These are phyloP conservation scores for Cordyceps sp. DNA, from an alignment of 2,329 filamentous ascomycete genomes.

Conservation along the genomic window DNA sequence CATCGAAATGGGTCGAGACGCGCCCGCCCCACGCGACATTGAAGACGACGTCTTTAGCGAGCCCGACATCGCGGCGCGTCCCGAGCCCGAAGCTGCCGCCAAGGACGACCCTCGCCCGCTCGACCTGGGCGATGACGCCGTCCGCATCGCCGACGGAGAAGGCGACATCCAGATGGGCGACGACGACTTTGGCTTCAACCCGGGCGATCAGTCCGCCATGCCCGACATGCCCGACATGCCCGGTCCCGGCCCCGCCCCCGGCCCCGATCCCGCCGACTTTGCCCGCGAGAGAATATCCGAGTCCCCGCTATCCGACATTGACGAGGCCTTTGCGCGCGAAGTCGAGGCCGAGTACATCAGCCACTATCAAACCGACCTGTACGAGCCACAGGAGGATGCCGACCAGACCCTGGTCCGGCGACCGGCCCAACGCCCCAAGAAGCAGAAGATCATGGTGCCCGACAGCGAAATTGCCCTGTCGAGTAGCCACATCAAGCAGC, in stretches of 20 bases:
- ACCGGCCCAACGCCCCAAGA: constrained; percentile 54
- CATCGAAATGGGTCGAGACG: constrained; percentile 84
- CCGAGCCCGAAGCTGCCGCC: constrained; percentile 39
- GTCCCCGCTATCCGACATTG: constrained; percentile 54
- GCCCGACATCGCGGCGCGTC: constrained; percentile 36
- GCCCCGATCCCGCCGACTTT: constrained; percentile 31
- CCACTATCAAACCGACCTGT: constrained; percentile 38
- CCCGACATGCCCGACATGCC: constrained; percentile 27
- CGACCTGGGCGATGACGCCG: constrained; percentile 33
- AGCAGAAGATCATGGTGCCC: constrained; percentile 66
- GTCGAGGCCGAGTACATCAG: constrained; percentile 41
- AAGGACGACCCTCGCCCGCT: constrained; percentile 38
- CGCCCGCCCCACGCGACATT: constrained; percentile 46
- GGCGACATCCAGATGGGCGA: constrained; percentile 45
- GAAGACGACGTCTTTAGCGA: constrained; percentile 58
- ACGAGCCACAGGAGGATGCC: constrained; percentile 41
- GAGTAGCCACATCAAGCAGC: constrained; percentile 63
- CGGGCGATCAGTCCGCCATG: constrained; percentile 41
- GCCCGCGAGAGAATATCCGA: constrained; percentile 48
- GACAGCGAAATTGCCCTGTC: constrained; percentile 68
- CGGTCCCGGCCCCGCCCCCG: too few species aligned
- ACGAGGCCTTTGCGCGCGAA: constrained; percentile 43
- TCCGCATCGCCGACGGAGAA: constrained; percentile 47
- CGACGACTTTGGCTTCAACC: constrained; percentile 48
- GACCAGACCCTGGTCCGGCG: constrained; percentile 44